Conservation (phyloP, 2,329 filamentous ascomycete genomes). For the Cladophialophora psammophila region DNA sequence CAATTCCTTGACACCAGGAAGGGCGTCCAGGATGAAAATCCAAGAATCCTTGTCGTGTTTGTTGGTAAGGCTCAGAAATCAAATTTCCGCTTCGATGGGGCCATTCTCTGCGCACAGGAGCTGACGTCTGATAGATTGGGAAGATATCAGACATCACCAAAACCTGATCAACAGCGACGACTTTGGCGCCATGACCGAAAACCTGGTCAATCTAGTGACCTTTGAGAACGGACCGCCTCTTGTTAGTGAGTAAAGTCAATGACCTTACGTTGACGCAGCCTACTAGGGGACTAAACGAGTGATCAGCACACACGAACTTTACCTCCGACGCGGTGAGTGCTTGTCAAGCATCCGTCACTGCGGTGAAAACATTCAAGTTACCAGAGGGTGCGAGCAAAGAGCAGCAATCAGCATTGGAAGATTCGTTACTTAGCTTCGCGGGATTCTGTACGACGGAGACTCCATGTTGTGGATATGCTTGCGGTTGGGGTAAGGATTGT, state of each 20-base stretch:
- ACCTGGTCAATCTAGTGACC: constrained; percentile 9
- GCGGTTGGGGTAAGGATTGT: constrained; percentile 19
- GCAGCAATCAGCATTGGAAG: constrained; percentile 21
- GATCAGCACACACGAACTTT: constrained; percentile 12
- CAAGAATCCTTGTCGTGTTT: constrained; percentile 1
- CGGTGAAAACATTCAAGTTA: constrained; percentile 12
- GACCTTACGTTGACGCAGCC: background rate
- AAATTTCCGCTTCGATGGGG: background rate
- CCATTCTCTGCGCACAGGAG: background rate
- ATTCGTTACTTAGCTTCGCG: constrained; percentile 1
- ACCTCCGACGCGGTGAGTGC: constrained; percentile 10
- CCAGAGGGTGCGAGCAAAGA: background rate
- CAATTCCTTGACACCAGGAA: background rate
- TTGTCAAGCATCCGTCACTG: constrained; percentile 15
- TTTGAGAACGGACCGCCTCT: constrained; percentile 14
- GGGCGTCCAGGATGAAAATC: constrained; percentile 1
- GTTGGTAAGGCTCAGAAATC: background rate
- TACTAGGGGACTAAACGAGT: background rate
- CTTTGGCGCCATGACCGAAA: background rate
- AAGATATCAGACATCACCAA: constrained; percentile 17
- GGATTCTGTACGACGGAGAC: constrained; percentile 4
- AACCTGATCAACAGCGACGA: constrained; percentile 13
- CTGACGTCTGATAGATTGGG: constrained; percentile 14
- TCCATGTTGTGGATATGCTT: constrained; percentile 4
- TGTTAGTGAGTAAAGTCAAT: background rate